phyloP scores from a whole-genome alignment of 345 rosid species.

The Psidium guajava region DNA sequence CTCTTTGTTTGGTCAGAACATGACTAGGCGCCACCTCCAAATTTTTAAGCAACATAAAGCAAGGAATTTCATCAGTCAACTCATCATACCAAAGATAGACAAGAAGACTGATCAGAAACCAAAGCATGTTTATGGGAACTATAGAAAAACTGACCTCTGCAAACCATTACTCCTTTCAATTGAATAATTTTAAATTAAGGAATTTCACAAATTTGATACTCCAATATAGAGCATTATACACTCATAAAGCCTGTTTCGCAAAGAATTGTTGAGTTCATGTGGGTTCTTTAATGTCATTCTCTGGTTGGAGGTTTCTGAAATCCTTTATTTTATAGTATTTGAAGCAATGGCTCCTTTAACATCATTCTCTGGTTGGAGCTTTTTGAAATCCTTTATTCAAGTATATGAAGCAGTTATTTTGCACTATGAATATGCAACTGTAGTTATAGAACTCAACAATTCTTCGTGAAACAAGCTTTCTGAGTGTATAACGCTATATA shows the following conservation, averaged over 20 bases:
- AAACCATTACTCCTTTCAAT: not conserved
- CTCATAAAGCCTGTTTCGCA: not conserved
- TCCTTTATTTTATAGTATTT: not conserved
- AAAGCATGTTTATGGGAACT: not conserved
- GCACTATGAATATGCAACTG: not conserved
- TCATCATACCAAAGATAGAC: not conserved
- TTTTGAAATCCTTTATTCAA: not conserved
- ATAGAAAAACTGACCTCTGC: not conserved
- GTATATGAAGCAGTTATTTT: not conserved
- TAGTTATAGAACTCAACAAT: not conserved
- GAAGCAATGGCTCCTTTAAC: not conserved
- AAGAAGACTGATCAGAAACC: not conserved
- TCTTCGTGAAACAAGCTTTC: not conserved
- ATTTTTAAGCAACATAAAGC: not conserved
- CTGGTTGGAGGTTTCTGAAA: not conserved
- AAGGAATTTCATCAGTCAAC: not conserved
- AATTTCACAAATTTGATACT: not conserved
- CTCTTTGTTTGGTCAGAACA: not conserved
- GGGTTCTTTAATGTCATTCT: not conserved
- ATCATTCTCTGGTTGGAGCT: not conserved
- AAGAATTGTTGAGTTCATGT: not conserved
- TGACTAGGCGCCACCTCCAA: not conserved
- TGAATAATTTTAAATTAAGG: not conserved
- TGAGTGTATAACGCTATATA: not conserved
- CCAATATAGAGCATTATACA: not conserved